Percentiles rank a stretch among this genome's conserved stretches.
These are phyloP conservation scores for Paxillus ammoniavirescens DNA, from an alignment of 768 basidiomycete species.

Conservation along the genomic window DNA sequence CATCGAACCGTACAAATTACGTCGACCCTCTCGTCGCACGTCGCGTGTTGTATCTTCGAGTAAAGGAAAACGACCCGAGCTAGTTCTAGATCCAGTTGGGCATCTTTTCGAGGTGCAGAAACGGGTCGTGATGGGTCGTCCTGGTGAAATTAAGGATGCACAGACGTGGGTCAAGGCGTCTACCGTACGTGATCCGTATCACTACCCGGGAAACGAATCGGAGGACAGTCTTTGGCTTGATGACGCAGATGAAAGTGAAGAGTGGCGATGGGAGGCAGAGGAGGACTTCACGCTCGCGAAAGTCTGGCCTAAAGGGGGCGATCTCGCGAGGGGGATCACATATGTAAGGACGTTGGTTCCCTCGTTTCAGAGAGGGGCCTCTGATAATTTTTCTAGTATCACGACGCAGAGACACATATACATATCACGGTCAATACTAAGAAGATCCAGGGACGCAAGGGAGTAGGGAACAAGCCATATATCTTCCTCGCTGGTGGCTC, in stretches of 20 bases:
- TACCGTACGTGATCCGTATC: slow-evolving; percentile 50
- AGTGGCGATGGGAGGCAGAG: slow-evolving; percentile 70
- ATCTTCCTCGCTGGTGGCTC: slow-evolving; percentile 55
- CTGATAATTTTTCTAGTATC: slow-evolving; percentile 41
- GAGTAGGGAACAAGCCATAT: slow-evolving; percentile 58
- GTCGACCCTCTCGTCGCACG: slow-evolving; percentile 27
- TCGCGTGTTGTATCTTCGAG: slow-evolving; percentile 4
- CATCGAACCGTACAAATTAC: slow-evolving; percentile 13
- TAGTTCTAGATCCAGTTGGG: slow-evolving; percentile 23
- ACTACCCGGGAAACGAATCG: slow-evolving; percentile 39
- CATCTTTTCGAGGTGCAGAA: slow-evolving; percentile 65
- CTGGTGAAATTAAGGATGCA: slow-evolving; percentile 54
- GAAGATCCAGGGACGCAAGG: slow-evolving; percentile 51
- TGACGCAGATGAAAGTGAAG: slow-evolving; percentile 38
- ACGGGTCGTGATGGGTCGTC: slow-evolving; percentile 40
- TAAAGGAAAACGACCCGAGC: slow-evolving; percentile 20
- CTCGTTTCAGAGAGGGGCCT: neutral
- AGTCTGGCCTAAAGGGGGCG: slow-evolving; percentile 51
- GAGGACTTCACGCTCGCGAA: slow-evolving; percentile 60
- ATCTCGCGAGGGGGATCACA: slow-evolving; percentile 48
- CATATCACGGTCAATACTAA: slow-evolving; percentile 64
- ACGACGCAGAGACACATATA: slow-evolving; percentile 48
- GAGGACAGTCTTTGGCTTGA: slow-evolving; percentile 31
- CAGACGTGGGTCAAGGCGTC: slow-evolving; percentile 51
- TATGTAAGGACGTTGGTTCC: slow-evolving; percentile 48